These are phyloP conservation scores for Spergularia marina DNA, from an alignment of 148 eudicot genomes.

Conservation along the genomic window DNA sequence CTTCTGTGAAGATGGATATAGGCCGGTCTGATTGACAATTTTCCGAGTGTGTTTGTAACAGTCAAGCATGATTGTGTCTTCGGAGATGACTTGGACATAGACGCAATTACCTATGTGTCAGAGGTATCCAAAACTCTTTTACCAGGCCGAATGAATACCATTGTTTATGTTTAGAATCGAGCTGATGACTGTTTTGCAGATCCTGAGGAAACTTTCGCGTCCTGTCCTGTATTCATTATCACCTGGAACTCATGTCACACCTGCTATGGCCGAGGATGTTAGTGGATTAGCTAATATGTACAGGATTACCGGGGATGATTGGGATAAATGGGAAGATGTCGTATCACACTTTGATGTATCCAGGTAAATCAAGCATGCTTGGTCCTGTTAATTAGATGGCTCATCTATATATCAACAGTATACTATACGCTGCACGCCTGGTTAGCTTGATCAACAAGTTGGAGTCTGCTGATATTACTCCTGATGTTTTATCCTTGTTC, in stretches of 20 bases:
- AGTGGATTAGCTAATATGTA: conserved; percentile 76
- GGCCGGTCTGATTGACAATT: not conserved
- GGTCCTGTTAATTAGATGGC: not conserved
- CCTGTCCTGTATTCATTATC: conserved; percentile 81
- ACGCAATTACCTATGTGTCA: conserved; percentile 74
- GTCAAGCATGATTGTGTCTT: conserved; percentile 98
- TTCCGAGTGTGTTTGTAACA: conserved; percentile 32
- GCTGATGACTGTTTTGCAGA: conserved; percentile 37
- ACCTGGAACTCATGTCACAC: conserved; percentile 86
- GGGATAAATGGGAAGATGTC: conserved; percentile 93
- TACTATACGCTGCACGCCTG: not conserved
- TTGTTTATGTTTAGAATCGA: not conserved
- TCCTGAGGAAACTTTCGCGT: conserved; percentile 46
- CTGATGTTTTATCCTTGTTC: not conserved
- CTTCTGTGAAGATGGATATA: not conserved
- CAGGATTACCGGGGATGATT: conserved; percentile 91
- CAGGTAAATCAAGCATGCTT: conserved; percentile 38
- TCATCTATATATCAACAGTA: not conserved
- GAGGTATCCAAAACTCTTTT: conserved; percentile 43
- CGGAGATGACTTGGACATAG: conserved; percentile 76
- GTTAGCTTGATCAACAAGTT: not conserved
- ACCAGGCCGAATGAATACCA: not conserved
- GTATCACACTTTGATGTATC: conserved; percentile 70
- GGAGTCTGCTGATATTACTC: not conserved
- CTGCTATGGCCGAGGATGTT: conserved; percentile 67